These are phyloP conservation scores for Aureobasidium namibiae DNA, from an alignment of 2,329 filamentous ascomycete genomes.

Conservation along the genomic window DNA sequence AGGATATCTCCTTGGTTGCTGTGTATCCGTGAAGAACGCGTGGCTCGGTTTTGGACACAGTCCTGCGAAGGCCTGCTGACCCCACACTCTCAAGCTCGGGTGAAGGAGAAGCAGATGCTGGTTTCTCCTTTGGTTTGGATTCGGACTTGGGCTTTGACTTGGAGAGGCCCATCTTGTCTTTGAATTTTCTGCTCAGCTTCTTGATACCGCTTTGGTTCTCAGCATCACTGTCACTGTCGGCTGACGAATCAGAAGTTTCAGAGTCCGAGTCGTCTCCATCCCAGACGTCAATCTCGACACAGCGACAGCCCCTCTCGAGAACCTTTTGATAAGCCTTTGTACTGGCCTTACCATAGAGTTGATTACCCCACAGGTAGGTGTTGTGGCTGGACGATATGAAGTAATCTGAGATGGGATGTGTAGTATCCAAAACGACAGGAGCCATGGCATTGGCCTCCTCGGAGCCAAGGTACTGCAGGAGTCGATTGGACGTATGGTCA, in stretches of 20 bases:
- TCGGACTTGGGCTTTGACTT: conserved; percentile 18
- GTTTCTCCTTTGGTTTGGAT: conserved; percentile 12
- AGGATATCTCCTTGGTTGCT: conserved; percentile 74
- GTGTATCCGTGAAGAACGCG: conserved; percentile 51
- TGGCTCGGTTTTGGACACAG: conserved; percentile 18
- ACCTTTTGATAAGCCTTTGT: conserved; percentile 71
- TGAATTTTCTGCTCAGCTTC: conserved; percentile 24
- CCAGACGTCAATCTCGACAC: conserved; percentile 94
- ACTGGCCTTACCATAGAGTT: conserved; percentile 69
- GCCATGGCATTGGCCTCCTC: conserved; percentile 39
- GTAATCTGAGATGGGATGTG: conserved; percentile 68
- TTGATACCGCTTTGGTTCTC: conserved; percentile 25
- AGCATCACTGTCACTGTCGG: conserved; percentile 20
- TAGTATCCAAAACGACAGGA: conserved; percentile 26
- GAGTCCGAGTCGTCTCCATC: conserved; percentile 51
- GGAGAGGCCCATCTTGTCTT: conserved; percentile 19
- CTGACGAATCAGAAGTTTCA: neutral
- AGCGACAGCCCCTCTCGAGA: conserved; percentile 70
- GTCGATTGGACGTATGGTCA: conserved; percentile 29
- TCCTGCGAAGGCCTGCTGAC: neutral
- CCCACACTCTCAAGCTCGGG: conserved; percentile 1
- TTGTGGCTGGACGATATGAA: conserved; percentile 95
- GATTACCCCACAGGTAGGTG: conserved; percentile 82
- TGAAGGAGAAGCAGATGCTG: conserved; percentile 1
- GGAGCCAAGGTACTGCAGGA: conserved; percentile 40